Evolutionary conservation across 805 yeast genomes (phyloP).

Genomic region (Lachancea waltii): DNA sequence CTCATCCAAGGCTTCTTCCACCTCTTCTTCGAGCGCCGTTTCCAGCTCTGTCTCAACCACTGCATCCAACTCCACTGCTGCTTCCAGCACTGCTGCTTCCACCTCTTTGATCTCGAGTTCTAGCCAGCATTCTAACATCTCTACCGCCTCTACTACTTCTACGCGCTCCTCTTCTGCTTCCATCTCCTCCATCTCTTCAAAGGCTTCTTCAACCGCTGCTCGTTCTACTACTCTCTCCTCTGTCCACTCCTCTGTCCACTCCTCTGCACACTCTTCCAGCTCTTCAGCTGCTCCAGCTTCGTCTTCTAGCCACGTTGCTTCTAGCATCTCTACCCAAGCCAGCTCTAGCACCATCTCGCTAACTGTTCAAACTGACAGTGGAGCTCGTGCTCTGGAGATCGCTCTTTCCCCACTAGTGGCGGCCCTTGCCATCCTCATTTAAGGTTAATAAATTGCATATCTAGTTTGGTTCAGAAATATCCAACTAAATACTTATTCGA

Average conservation of each 20-base stretch:
- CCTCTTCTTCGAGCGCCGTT: constrained; percentile 9
- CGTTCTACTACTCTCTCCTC: not conserved
- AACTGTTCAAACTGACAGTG: too few relatives aligned
- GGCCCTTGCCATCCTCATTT: constrained; percentile 7
- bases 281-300: too few relatives aligned
- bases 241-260: constrained; percentile 8
- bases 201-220: not conserved
- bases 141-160: constrained; percentile 8
- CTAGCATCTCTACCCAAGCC: too few relatives aligned
- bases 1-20: constrained; percentile 10
- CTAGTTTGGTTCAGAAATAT: not conserved
- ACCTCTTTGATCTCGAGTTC: too few relatives aligned
- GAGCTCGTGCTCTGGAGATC: constrained; percentile 1
- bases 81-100: constrained; percentile 11
- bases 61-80: constrained; percentile 12
- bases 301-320: too few relatives aligned
- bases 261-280: constrained; percentile 8
- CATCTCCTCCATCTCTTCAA: not conserved
- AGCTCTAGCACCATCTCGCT: too few relatives aligned
- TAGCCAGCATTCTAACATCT: constrained; percentile 3
- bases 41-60: constrained; percentile 9
- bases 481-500: not conserved
- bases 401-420: constrained; percentile 9
- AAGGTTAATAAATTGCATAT: not conserved
- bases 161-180: constrained; percentile 6